phyloP scores from a whole-genome alignment of 108 stramenopile genomes.

The Skeletonema menzelii region DNA sequence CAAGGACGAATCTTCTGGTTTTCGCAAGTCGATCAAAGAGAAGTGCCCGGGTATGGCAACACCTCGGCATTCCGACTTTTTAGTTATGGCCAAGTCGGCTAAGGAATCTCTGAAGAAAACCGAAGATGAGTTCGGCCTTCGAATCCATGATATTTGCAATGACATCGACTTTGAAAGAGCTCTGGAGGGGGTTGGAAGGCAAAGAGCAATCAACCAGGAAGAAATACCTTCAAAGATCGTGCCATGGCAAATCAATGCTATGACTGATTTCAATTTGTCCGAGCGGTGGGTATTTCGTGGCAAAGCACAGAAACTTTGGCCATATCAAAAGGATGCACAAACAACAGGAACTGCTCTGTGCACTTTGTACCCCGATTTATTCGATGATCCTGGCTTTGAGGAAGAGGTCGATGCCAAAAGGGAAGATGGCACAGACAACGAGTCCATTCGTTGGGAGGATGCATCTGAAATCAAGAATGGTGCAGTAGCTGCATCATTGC shows the following conservation, averaged over 20 bases:
- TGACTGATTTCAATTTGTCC: conserved; percentile 15
- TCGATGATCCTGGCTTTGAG: conserved; percentile 25
- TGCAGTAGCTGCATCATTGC: conserved; percentile 43
- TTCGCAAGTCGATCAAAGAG: conserved; percentile 22
- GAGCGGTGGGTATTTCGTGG: conserved; percentile 53
- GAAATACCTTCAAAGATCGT: not conserved
- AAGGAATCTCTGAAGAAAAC: conserved; percentile 7
- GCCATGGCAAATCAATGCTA: conserved; percentile 45
- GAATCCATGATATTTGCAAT: conserved; percentile 16
- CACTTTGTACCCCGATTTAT: conserved; percentile 47
- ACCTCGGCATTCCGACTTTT: conserved; percentile 63
- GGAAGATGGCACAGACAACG: conserved; percentile 4
- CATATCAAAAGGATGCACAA: conserved; percentile 11
- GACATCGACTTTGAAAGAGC: conserved; percentile 53
- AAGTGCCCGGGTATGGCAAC: conserved; percentile 20
- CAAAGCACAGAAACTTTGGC: conserved; percentile 45
- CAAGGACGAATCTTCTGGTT: conserved; percentile 10
- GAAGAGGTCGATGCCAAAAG: conserved; percentile 6
- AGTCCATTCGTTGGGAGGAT: conserved; percentile 40
- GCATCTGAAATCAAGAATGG: conserved; percentile 15
- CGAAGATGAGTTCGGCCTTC: conserved; percentile 62
- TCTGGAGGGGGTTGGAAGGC: conserved; percentile 38
- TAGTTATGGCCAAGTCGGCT: conserved; percentile 41
- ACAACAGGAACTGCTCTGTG: not conserved
- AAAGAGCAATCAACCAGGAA: conserved; percentile 1